Percentiles rank a stretch among this genome's conserved stretches.
phyloP scores from a whole-genome alignment of 768 basidiomycete species.

The Leucogyrophana mollusca region DNA sequence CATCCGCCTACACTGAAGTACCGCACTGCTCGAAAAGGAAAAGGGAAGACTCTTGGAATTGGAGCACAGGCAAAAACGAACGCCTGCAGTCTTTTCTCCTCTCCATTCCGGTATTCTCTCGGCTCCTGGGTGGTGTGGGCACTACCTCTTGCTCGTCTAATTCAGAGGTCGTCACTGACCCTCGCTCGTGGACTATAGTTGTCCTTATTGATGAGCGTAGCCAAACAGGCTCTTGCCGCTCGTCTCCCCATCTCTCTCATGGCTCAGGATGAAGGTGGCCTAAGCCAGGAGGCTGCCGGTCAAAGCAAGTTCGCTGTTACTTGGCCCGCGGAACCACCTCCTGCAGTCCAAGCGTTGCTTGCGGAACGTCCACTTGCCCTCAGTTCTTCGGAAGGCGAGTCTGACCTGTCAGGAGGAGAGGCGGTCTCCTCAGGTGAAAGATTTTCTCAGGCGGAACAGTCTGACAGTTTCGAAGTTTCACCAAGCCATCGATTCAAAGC shows the following conservation, averaged over 20 bases:
- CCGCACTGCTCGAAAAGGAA: too few relatives aligned
- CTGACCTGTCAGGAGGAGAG: slow-evolving; percentile 49
- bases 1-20: too few relatives aligned
- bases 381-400: slow-evolving; percentile 53
- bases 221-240: slow-evolving; percentile 43
- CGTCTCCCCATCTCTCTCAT: slow-evolving; percentile 45
- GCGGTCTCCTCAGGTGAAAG: slow-evolving; percentile 24
- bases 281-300: slow-evolving; percentile 44
- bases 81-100: too few relatives aligned
- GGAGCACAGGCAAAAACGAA: too few relatives aligned
- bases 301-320: slow-evolving; percentile 60
- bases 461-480: slow-evolving; percentile 28
- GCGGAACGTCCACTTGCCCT: slow-evolving; percentile 39
- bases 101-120: too few relatives aligned
- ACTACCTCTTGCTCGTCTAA: too few relatives aligned
- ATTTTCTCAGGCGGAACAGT: slow-evolving; percentile 28
- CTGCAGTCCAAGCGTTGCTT: slow-evolving; percentile 35
- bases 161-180: too few relatives aligned
- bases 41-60: too few relatives aligned
- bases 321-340: slow-evolving; percentile 49
- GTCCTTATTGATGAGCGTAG: slow-evolving; percentile 22
- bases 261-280: slow-evolving; percentile 39
- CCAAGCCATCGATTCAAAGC: slow-evolving; percentile 20
- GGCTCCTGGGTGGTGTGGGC: too few relatives aligned
- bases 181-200: too few relatives aligned